Conservation (phyloP, 2,329 filamentous ascomycete genomes). For the Dryadomyces quercus-mongolicae region DNA sequence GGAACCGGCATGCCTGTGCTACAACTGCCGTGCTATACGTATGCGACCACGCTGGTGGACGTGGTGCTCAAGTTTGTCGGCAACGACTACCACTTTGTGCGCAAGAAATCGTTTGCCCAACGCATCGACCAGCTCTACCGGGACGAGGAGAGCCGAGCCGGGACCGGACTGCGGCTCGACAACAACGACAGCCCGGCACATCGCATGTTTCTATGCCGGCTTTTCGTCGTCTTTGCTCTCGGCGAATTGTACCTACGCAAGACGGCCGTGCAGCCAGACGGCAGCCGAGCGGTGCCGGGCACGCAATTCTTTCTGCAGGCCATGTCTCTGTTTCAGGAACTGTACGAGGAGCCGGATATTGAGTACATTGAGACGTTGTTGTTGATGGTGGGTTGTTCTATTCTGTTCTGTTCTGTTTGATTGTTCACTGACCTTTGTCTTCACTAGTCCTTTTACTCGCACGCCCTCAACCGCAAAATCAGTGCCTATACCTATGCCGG, state of each 20-base stretch:
- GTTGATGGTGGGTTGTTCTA: conserved; percentile 14
- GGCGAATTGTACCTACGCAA: conserved; percentile 4
- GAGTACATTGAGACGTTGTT: conserved; percentile 25
- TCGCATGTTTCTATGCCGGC: not conserved
- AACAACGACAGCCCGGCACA: not conserved
- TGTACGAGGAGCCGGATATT: conserved; percentile 23
- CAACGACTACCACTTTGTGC: not conserved
- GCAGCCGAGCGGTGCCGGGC: conserved; percentile 21
- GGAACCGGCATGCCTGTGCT: not conserved
- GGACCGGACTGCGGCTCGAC: not conserved
- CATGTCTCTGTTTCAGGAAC: conserved; percentile 20
- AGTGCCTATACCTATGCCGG: conserved; percentile 24
- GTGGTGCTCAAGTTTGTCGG: conserved; percentile 1
- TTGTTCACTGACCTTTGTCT: not conserved
- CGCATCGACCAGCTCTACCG: not conserved
- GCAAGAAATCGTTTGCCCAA: not conserved
- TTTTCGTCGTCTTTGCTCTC: not conserved
- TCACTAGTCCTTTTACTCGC: conserved; percentile 23
- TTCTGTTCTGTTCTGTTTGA: not conserved
- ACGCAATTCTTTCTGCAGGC: conserved; percentile 22
- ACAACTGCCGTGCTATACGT: not conserved
- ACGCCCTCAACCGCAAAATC: conserved; percentile 25
- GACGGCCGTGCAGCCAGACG: not conserved
- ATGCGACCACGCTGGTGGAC: conserved; percentile 1
- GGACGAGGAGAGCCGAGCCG: too few relatives aligned